Percentiles rank a stretch among this genome's conserved stretches.
Evolutionary conservation across 2,329 filamentous ascomycete species (phyloP).

Genomic region (Cryphonectria radicalis): DNA sequence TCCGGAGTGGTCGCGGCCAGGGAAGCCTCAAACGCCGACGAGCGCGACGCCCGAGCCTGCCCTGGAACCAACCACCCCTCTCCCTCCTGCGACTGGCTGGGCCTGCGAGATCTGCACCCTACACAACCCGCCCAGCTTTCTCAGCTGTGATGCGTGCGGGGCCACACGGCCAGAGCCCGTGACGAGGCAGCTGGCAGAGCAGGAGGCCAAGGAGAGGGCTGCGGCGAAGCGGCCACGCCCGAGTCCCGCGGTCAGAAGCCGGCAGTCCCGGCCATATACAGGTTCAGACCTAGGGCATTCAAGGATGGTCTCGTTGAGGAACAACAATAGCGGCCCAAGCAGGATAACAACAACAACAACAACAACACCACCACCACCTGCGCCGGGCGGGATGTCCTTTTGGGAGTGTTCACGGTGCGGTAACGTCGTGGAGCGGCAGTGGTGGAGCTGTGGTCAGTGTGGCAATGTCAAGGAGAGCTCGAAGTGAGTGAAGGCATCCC

Average conservation of each 20-base stretch:
- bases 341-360: neutral
- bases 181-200: conserved; percentile 20
- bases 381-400: conserved; percentile 36
- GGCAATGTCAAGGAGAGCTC: conserved; percentile 58
- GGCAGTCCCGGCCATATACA: conserved; percentile 8
- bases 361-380: conserved; percentile 19
- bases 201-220: conserved; percentile 29
- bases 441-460: conserved; percentile 62
- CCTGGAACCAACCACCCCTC: conserved; percentile 6
- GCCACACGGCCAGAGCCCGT: conserved; percentile 44
- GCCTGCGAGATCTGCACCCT: conserved; percentile 61
- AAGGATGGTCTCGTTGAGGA: conserved; percentile 29
- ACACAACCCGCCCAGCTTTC: conserved; percentile 54
- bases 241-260: neutral
- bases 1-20: conserved; percentile 25
- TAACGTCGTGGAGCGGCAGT: conserved; percentile 55
- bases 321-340: conserved; percentile 26
- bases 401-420: conserved; percentile 61
- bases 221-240: conserved; percentile 16
- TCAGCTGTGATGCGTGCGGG: conserved; percentile 62
- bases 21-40: neutral
- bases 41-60: neutral
- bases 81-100: conserved; percentile 46
- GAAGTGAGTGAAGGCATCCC: neutral
- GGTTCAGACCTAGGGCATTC: conserved; percentile 23